phyloP scores from a whole-genome alignment of 768 basidiomycete species.

The Coprinellus aureogranulatus region DNA sequence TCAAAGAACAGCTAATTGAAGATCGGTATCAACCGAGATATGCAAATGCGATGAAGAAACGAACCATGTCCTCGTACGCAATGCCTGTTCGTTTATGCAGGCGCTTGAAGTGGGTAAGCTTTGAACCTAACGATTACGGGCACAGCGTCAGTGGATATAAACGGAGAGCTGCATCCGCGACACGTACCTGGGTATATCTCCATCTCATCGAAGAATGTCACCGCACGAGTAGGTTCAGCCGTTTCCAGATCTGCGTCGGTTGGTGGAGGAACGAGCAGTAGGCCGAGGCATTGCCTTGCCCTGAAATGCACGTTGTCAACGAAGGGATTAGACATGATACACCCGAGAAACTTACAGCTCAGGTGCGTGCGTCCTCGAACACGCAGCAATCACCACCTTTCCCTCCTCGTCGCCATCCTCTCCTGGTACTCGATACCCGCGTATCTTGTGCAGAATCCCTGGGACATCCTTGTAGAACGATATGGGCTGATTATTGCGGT shows the following conservation, averaged over 20 bases:
- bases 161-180: too few relatives aligned
- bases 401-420: constrained; percentile 9
- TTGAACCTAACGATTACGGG: constrained; percentile 53
- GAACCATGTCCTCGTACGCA: constrained; percentile 77
- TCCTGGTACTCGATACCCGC: constrained; percentile 36
- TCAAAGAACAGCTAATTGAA: constrained; percentile 62
- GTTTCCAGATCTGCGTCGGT: constrained; percentile 22
- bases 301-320: constrained; percentile 34
- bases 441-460: constrained; percentile 61
- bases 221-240: constrained; percentile 41
- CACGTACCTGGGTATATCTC: constrained; percentile 72
- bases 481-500: constrained; percentile 55
- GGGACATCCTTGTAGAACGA: constrained; percentile 79
- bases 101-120: constrained; percentile 76
- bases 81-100: constrained; percentile 73
- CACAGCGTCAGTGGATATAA: not conserved
- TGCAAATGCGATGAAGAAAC: not conserved
- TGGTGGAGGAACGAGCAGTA: constrained; percentile 52
- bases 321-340: constrained; percentile 1
- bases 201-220: constrained; percentile 63
- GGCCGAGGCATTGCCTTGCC: constrained; percentile 70
- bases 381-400: constrained; percentile 56
- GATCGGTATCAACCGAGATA: not conserved
- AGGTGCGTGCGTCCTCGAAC: constrained; percentile 70
- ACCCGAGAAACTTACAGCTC: constrained; percentile 50